Percentiles rank a stretch among this genome's conserved stretches.
phyloP scores from a whole-genome alignment of 768 basidiomycete species.

The Tulasnella sp. region DNA sequence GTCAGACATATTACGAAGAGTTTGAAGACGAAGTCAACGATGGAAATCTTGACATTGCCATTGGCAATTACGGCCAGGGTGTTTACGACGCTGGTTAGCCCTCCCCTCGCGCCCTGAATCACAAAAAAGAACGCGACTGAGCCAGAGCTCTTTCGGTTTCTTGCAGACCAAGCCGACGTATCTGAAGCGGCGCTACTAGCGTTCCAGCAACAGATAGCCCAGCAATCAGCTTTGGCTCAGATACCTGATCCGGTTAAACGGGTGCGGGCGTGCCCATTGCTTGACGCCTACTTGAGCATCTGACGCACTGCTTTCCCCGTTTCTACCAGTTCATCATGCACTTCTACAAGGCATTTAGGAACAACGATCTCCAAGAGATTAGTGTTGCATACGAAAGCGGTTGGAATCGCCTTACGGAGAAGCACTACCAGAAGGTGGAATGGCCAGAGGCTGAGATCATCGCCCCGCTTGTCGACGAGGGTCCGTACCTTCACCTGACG shows the following conservation, averaged over 20 bases:
- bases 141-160: not conserved
- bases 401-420: slow-evolving; percentile 95
- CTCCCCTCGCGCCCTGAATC: not conserved
- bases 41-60: slow-evolving; percentile 63
- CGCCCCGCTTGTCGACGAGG: slow-evolving; percentile 89
- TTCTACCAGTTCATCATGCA: slow-evolving; percentile 92
- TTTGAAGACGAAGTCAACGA: slow-evolving; percentile 70
- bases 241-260: slow-evolving; percentile 88
- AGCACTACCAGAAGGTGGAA: slow-evolving; percentile 88
- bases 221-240: slow-evolving; percentile 74
- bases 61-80: slow-evolving; percentile 65
- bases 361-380: slow-evolving; percentile 88
- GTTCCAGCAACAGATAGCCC: slow-evolving; percentile 79
- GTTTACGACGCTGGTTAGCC: slow-evolving; percentile 63
- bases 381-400: slow-evolving; percentile 92
- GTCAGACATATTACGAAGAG: slow-evolving; percentile 40
- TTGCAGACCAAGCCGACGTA: slow-evolving; percentile 54
- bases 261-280: slow-evolving; percentile 43
- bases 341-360: slow-evolving; percentile 87
- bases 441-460: slow-evolving; percentile 98
- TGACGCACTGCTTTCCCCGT: too few relatives aligned
- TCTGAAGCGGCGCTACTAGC: slow-evolving; percentile 66
- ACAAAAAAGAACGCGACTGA: not conserved
- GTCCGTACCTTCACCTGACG: slow-evolving; percentile 42
- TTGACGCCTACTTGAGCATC: too few relatives aligned